A percentile compares a stretch with the other conserved stretches of the same genome.
phyloP scores from a whole-genome alignment of 768 basidiomycete species.

The Naganishia vaughanmartiniae region DNA sequence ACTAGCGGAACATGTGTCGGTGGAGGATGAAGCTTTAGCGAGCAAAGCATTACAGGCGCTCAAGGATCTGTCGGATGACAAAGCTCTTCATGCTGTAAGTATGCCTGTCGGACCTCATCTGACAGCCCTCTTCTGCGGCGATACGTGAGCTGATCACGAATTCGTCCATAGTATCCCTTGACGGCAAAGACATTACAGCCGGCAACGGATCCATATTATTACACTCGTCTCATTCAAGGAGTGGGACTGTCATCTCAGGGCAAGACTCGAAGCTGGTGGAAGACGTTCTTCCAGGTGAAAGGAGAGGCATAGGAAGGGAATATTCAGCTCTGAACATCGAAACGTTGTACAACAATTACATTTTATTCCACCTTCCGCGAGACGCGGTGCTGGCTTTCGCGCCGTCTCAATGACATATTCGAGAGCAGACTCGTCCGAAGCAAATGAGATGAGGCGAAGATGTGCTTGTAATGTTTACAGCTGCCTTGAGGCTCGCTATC shows the following conservation, averaged over 20 bases:
- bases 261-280: slow-evolving; percentile 46
- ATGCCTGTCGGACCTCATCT: neutral
- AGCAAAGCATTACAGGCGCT: slow-evolving; percentile 25
- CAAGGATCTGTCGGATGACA: slow-evolving; percentile 22
- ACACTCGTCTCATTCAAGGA: slow-evolving; percentile 45
- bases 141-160: neutral
- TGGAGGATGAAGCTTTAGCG: slow-evolving; percentile 11
- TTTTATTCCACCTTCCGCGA: neutral
- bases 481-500: neutral
- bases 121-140: neutral
- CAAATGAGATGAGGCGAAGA: neutral
- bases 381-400: neutral
- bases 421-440: neutral
- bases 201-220: slow-evolving; percentile 45
- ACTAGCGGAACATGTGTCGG: slow-evolving; percentile 32
- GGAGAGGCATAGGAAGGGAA: slow-evolving; percentile 38
- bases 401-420: neutral
- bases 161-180: slow-evolving; percentile 40
- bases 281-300: slow-evolving; percentile 48
- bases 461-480: too few relatives aligned
- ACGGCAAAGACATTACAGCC: slow-evolving; percentile 38
- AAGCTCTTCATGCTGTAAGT: slow-evolving; percentile 31
- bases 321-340: neutral
- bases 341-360: slow-evolving; percentile 2
- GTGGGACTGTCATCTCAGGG: slow-evolving; percentile 43